phyloP scores from a whole-genome alignment of 176 grass and related monocot genomes.

The Urochloa ruziziensis region DNA sequence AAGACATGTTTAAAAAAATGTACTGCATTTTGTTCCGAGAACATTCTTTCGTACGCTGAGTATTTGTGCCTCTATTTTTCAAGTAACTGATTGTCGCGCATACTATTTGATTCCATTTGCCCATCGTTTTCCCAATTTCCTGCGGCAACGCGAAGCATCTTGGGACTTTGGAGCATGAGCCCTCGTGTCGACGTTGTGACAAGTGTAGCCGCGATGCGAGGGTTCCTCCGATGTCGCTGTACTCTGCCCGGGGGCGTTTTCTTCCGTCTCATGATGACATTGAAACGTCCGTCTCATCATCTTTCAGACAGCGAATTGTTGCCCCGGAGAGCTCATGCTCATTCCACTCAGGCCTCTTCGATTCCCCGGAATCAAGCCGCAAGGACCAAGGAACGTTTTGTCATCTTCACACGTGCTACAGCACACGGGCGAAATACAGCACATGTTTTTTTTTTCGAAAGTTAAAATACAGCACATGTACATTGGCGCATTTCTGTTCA shows the following conservation, averaged over 20 bases:
- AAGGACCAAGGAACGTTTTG: too few species aligned
- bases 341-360: not conserved
- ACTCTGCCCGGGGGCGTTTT: not conserved
- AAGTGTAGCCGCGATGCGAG: not conserved
- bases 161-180: not conserved
- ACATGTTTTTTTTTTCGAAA: too few species aligned
- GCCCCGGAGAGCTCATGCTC: not conserved
- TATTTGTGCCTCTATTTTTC: not conserved
- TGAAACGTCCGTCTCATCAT: slow-evolving; percentile 5
- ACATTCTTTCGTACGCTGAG: not conserved
- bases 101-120: not conserved
- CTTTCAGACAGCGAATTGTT: not conserved
- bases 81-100: not conserved
- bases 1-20: not conserved
- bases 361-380: not conserved
- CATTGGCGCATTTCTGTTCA: too few species aligned
- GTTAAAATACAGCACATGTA: too few species aligned
- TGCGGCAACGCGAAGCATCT: not conserved
- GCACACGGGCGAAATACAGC: too few species aligned
- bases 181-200: not conserved
- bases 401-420: too few species aligned
- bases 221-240: not conserved
- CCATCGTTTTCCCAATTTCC: not conserved
- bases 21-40: not conserved
- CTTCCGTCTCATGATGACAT: not conserved